Percentiles rank a stretch among this genome's conserved stretches.
phyloP scores from a whole-genome alignment of 1,284 basidiomycete genomes.

The Ustilago loliicola region DNA sequence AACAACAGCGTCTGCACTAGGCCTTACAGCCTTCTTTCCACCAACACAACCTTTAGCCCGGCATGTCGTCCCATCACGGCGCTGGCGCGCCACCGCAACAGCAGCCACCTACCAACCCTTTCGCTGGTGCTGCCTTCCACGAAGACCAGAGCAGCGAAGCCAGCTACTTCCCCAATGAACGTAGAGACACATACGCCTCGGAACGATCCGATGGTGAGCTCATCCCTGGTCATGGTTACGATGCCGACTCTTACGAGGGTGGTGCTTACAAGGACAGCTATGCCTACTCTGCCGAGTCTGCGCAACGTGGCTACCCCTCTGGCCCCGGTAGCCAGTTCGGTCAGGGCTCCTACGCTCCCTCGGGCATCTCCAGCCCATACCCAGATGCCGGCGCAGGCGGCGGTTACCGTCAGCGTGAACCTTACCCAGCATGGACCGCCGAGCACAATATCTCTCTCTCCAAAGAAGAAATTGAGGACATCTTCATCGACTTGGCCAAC shows the following conservation, averaged over 20 bases:
- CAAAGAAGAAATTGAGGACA: conserved; percentile 99
- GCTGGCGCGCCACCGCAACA: conserved; percentile 47
- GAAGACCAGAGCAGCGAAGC: conserved; percentile 60
- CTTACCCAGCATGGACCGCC: conserved; percentile 91
- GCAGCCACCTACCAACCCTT: conserved; percentile 55
- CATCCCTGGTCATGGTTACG: conserved; percentile 62
- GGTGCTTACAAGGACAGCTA: conserved; percentile 58
- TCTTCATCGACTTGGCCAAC: conserved; percentile 96
- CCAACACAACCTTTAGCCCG: conserved; percentile 3
- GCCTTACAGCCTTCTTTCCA: conserved; percentile 7
- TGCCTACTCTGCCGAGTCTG: conserved; percentile 57
- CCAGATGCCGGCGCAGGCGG: conserved; percentile 53
- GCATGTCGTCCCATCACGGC: conserved; percentile 55
- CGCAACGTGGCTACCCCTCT: conserved; percentile 48
- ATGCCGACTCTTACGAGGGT: conserved; percentile 64
- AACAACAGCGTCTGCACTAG: background rate
- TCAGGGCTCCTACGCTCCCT: conserved; percentile 58
- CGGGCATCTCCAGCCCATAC: conserved; percentile 63
- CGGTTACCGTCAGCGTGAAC: conserved; percentile 74
- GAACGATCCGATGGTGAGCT: conserved; percentile 65
- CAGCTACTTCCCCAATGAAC: conserved; percentile 59
- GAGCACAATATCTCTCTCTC: conserved; percentile 94
- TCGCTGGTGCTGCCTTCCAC: conserved; percentile 59
- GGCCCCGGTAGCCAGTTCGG: conserved; percentile 59
- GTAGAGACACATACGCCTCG: conserved; percentile 63